Base-by-base conservation (phyloP, 768 basidiomycete species). In the Lactifluus volemus region DNA sequence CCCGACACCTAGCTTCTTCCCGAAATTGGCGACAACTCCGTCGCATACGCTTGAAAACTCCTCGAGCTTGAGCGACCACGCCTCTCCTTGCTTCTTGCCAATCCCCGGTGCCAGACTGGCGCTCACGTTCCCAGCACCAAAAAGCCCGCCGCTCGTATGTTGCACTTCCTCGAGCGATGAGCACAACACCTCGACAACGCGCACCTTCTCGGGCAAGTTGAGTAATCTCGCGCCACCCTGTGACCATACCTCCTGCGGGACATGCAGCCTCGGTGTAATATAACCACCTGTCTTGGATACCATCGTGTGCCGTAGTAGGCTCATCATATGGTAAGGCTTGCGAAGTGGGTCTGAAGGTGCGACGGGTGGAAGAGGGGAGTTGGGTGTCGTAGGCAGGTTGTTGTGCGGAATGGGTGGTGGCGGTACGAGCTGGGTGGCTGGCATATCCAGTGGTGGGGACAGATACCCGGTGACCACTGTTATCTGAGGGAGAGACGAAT, bases 281-380 rank as follows among this genome's bases (percentile, higher is more conserved):
- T 94, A 95, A 36, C 90, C 92, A n/a, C 93, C 93, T 4, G 87
- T 84, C 62, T 80, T 78, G 41, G 84, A 84, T 41, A 77, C 80
- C 84, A 95, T 95, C 30, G 92, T 92, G 54, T 77, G 82, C 61
- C 84, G 79, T 41, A 96, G 75, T 25, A 91, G 80, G 62, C 78
- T 77, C 92, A 96, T 94, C 81, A 96, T 81, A 70, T 93, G 88
- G 70, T 94, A 96, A 10, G 93, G 93, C 67, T 92, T 87, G 47
- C 89, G 80, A 52, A 90, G 75, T 25, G 86, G 78, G 66, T 92
- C 89, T 5, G 76, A 74, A 6, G 91, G 92, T 25, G 88, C 79
- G 15, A 78, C 72, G 2, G 87, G 83, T 6, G 91, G 92, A 41
- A 91, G 78, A 3, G 90, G 88, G 3, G 91, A 92, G 48, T 79